Evolutionary conservation across 1,284 basidiomycete species (phyloP), one percentile per base, ranked within the genome.

Genomic region (Trametes pubescens): DNA sequence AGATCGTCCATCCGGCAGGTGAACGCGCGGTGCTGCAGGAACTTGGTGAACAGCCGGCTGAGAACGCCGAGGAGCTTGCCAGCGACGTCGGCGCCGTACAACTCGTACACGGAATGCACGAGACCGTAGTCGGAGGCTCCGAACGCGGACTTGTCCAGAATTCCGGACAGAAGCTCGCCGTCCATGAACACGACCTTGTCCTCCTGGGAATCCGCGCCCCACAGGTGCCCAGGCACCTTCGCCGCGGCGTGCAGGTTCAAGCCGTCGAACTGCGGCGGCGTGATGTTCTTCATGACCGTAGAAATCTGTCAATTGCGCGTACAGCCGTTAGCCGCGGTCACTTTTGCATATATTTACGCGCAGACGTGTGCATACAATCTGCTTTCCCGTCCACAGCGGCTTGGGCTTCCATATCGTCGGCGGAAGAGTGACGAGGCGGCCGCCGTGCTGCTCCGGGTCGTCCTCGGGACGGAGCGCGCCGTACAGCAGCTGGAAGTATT

Each of bases 1-100:
- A 99, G 83, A 80, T 99, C 98, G 79, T 99, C 98, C 95, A 99
- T 99, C 48, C 98, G 90, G 80, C 98, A 99, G 2, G 97, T 96
- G 80, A 99, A 99, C 0, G 95, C 98, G 43, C 96, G 92, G 74
- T 96, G 94, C 75, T 99, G 97, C 53, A 99, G 83, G 80, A 94
- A 99, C 77, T 98, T 99, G 59, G 98, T 99, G 78, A 99, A 95
- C 51, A 99, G 82, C 58, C 98, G 89, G 75, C 94, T 95, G 65
- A 99, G 86, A 66, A 99, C 91, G 60, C 96, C 95, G 40, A 99
- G 89, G 10, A 99, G 86, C 73, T 91, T 91, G 59, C 96, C 98
- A 10, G 98, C 97, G 21, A 88, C 82, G 66, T 93, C 91, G 13
- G 96, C 83, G 5, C 98, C 97, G 76, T 99, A 99, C n/a, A 99